phyloP scores from a whole-genome alignment of 768 basidiomycete species.

The Kockovaella imperatae region DNA sequence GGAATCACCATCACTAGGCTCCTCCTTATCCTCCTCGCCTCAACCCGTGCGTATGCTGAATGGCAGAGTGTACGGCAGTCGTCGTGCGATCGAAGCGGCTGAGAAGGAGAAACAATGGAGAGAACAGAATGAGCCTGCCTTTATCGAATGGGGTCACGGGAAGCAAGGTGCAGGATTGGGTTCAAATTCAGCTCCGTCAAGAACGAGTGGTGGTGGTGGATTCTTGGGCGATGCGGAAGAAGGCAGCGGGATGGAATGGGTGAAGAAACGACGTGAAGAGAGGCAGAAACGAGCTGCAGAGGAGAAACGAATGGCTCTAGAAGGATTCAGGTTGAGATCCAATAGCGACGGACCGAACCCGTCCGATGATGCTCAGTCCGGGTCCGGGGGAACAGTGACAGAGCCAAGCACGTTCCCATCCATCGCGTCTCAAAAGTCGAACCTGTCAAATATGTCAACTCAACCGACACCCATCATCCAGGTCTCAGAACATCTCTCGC shows the following conservation, averaged over 20 bases:
- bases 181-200: not conserved
- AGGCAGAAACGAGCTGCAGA: constrained; percentile 51
- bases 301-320: constrained; percentile 46
- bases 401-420: not conserved
- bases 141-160: constrained; percentile 73
- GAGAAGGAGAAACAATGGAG: constrained; percentile 18
- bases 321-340: not conserved
- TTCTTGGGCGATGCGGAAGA: constrained; percentile 60
- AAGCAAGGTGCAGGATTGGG: constrained; percentile 68
- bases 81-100: constrained; percentile 31
- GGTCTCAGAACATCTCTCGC: constrained; percentile 18
- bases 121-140: constrained; percentile 57
- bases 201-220: constrained; percentile 10
- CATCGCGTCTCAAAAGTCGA: not conserved
- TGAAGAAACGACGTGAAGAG: constrained; percentile 57
- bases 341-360: not conserved
- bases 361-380: not conserved
- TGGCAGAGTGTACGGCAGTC: constrained; percentile 67
- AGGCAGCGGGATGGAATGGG: constrained; percentile 81
- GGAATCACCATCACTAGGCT: constrained; percentile 15
- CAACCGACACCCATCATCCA: constrained; percentile 26
- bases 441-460: not conserved
- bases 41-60: constrained; percentile 58
- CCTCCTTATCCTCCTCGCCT: constrained; percentile 16
- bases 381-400: not conserved